Evolutionary conservation across 345 rosid species (phyloP).

Genomic region (Citrus cavaleriei): DNA sequence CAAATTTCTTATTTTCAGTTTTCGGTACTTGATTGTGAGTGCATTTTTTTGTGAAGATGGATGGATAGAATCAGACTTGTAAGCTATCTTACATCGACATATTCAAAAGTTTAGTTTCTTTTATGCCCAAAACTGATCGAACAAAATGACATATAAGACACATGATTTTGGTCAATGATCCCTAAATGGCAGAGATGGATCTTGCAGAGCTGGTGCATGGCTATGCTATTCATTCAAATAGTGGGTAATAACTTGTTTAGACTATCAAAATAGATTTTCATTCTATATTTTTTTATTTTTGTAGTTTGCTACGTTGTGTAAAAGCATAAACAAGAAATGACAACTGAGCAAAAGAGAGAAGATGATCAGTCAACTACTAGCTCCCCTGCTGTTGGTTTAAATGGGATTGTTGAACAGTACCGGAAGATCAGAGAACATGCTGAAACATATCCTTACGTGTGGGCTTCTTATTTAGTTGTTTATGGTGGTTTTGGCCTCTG

Average conservation of each 20-base stretch:
- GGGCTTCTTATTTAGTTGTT: constrained; percentile 84
- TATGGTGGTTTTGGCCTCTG: constrained; percentile 82
- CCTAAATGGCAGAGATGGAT: no score
- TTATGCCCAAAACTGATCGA: no score
- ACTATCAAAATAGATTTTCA: neutral
- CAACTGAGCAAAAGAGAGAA: constrained; percentile 30
- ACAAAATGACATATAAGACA: no score
- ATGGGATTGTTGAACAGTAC: constrained; percentile 45
- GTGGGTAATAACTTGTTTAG: neutral
- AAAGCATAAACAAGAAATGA: constrained; percentile 21
- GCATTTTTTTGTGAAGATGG: no score
- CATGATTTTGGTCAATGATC: no score
- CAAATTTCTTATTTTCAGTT: no score
- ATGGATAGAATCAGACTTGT: no score
- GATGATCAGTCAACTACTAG: constrained; percentile 28
- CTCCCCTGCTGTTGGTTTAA: constrained; percentile 31
- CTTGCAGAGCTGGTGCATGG: no score
- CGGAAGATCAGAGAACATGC: constrained; percentile 67
- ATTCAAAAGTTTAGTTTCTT: no score
- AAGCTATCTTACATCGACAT: no score
- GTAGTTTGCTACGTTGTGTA: neutral
- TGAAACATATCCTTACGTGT: constrained; percentile 79
- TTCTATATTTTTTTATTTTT: neutral
- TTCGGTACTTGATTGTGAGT: no score
- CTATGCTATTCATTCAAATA: no score